Percentiles rank a stretch among this genome's conserved stretches.
phyloP scores from a whole-genome alignment of 2,329 filamentous ascomycete genomes.

The Corniculantispora saksenae region DNA sequence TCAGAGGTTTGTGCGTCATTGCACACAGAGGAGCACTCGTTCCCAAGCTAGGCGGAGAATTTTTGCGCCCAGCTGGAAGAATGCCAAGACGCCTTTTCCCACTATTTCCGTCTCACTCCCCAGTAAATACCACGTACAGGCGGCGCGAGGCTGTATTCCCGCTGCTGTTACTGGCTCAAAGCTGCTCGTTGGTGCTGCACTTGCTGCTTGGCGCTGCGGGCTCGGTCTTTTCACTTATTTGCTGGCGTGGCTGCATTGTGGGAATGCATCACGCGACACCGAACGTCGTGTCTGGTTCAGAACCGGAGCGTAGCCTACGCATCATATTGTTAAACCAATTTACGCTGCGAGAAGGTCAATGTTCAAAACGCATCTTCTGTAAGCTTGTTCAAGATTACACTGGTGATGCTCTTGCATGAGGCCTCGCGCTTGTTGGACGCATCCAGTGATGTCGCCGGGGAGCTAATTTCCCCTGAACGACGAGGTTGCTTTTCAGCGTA shows the following conservation, averaged over 20 bases:
- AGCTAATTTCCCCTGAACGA: neutral
- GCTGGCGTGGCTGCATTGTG: neutral
- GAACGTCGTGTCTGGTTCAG: neutral
- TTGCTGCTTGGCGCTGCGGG: neutral
- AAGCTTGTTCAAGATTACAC: too few species aligned
- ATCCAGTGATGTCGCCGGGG: neutral
- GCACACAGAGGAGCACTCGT: neutral
- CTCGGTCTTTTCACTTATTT: neutral
- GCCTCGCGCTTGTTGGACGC: neutral
- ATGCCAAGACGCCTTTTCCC: neutral
- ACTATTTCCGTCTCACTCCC: constrained; percentile 3
- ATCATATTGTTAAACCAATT: too few species aligned
- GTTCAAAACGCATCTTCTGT: too few species aligned
- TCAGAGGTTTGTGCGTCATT: neutral
- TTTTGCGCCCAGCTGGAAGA: neutral
- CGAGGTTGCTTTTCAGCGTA: neutral
- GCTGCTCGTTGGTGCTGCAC: neutral
- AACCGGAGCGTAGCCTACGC: too few species aligned
- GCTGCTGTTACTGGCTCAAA: neutral
- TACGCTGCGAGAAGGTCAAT: too few species aligned
- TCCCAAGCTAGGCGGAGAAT: neutral
- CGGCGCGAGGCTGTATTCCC: neutral
- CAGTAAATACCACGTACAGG: neutral
- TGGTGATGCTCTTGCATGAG: too few species aligned
- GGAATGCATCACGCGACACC: neutral